Conservation (phyloP, 352 stramenopile genomes). For the Globisporangium spinosum region DNA sequence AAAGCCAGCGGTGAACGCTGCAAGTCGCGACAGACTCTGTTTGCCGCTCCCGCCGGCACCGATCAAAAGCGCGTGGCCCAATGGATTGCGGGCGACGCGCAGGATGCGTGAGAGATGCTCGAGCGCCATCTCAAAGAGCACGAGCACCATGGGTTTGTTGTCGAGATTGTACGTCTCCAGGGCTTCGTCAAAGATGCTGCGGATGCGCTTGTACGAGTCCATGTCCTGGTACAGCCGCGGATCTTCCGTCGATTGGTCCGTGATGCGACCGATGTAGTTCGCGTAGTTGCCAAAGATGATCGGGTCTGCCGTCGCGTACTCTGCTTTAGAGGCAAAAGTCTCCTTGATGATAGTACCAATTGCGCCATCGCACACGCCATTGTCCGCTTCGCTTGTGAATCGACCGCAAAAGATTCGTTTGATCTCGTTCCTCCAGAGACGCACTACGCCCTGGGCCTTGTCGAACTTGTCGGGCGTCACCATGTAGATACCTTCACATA, state of each 20-base stretch:
- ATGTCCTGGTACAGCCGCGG: constrained; percentile 92
- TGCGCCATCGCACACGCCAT: constrained; percentile 72
- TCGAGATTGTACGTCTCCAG: constrained; percentile 94
- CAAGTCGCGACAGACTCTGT: constrained; percentile 90
- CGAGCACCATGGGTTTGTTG: constrained; percentile 93
- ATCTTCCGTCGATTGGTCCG: constrained; percentile 65
- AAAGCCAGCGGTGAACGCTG: constrained; percentile 91
- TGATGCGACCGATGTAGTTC: constrained; percentile 77
- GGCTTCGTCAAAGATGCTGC: constrained; percentile 91
- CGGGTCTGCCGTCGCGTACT: constrained; percentile 73
- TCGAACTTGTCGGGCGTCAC: constrained; percentile 89
- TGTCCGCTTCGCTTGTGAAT: constrained; percentile 86
- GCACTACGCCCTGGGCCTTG: constrained; percentile 61
- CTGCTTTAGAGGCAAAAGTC: constrained; percentile 56
- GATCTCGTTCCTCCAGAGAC: constrained; percentile 93
- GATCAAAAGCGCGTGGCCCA: constrained; percentile 92
- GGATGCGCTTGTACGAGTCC: constrained; percentile 88
- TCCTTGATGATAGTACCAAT: constrained; percentile 76
- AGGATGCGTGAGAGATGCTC: constrained; percentile 92
- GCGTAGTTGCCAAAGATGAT: constrained; percentile 93
- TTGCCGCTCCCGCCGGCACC: constrained; percentile 94
- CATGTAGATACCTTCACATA: constrained; percentile 94
- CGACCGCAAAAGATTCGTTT: constrained; percentile 92
- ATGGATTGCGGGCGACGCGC: constrained; percentile 90
- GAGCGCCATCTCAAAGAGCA: constrained; percentile 95